These are phyloP conservation scores for Cystofilobasidium ferigula DNA, from an alignment of 768 basidiomycete species.

Conservation along the genomic window DNA sequence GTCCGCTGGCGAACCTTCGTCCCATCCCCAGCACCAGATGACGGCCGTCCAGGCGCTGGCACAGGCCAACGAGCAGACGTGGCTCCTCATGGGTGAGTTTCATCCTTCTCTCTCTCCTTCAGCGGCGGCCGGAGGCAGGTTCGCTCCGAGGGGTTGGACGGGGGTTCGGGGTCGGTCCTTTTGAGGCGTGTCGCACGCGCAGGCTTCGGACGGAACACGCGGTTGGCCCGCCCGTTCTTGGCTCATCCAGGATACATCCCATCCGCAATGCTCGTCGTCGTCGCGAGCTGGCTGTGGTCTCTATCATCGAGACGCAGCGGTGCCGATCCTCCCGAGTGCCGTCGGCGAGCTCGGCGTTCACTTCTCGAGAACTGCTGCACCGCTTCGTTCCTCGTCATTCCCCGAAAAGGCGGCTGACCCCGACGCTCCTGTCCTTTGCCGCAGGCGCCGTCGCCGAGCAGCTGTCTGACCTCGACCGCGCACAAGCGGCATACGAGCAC, in stretches of 20 bases:
- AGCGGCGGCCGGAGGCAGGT: not conserved
- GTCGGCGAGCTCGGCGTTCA: too few relatives aligned
- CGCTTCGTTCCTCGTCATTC: not conserved
- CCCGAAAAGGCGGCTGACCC: not conserved
- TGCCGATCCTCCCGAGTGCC: too few relatives aligned
- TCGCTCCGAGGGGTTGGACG: not conserved
- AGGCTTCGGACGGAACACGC: too few relatives aligned
- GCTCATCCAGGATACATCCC: too few relatives aligned
- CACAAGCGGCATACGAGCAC: slow-evolving; percentile 84
- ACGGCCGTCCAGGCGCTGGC: slow-evolving; percentile 61
- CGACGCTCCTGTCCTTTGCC: not conserved
- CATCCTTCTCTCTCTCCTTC: not conserved
- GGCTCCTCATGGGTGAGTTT: slow-evolving; percentile 74
- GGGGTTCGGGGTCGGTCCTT: not conserved
- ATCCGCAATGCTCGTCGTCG: too few relatives aligned
- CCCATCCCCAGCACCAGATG: not conserved
- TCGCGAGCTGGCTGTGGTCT: too few relatives aligned
- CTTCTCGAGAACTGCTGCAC: too few relatives aligned
- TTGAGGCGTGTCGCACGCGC: too few relatives aligned
- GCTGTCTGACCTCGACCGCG: slow-evolving; percentile 86
- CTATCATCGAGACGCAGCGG: too few relatives aligned
- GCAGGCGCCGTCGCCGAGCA: slow-evolving; percentile 92
- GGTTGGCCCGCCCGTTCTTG: too few relatives aligned
- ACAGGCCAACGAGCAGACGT: slow-evolving; percentile 83
- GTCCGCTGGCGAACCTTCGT: not conserved